These are phyloP conservation scores for Linnemannia elongata DNA, from an alignment of 192 early-diverging fungal genomes.

Conservation along the genomic window DNA sequence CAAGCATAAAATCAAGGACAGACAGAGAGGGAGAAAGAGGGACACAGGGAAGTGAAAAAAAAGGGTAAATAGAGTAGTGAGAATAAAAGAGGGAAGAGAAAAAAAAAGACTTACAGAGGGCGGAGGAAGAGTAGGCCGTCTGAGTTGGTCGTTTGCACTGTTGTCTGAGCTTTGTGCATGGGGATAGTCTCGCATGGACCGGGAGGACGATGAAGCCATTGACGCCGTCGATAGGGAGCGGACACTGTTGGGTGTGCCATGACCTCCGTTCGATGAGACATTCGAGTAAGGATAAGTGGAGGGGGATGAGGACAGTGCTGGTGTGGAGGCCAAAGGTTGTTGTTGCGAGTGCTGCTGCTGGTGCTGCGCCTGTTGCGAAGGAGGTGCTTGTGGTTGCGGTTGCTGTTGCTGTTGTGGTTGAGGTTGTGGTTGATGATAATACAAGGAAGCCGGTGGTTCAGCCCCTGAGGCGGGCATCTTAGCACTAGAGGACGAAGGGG, in stretches of 20 bases:
- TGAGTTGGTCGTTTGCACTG: slow-evolving; percentile 21
- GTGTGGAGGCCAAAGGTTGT: slow-evolving; percentile 14
- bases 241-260: slow-evolving; percentile 7
- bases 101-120: slow-evolving; percentile 45
- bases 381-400: not conserved
- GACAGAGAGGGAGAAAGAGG: not conserved
- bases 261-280: not conserved
- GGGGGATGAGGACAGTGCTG: slow-evolving; percentile 17
- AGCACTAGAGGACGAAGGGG: not conserved
- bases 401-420: slow-evolving; percentile 1
- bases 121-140: slow-evolving; percentile 51
- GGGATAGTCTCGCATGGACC: slow-evolving; percentile 31
- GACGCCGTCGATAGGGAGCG: not conserved
- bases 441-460: slow-evolving; percentile 16
- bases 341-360: not conserved
- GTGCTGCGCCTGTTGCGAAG: not conserved
- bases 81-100: slow-evolving; percentile 7
- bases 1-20: slow-evolving; percentile 4
- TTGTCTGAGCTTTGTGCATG: slow-evolving; percentile 16
- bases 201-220: slow-evolving; percentile 17
- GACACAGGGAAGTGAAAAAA: not conserved
- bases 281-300: slow-evolving; percentile 7
- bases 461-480: slow-evolving; percentile 7
- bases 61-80: slow-evolving; percentile 3
- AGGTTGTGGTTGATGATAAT: slow-evolving; percentile 7